Base-by-base conservation (phyloP, 2,329 filamentous ascomycete genomes). In the Ophiostoma sp. region DNA sequence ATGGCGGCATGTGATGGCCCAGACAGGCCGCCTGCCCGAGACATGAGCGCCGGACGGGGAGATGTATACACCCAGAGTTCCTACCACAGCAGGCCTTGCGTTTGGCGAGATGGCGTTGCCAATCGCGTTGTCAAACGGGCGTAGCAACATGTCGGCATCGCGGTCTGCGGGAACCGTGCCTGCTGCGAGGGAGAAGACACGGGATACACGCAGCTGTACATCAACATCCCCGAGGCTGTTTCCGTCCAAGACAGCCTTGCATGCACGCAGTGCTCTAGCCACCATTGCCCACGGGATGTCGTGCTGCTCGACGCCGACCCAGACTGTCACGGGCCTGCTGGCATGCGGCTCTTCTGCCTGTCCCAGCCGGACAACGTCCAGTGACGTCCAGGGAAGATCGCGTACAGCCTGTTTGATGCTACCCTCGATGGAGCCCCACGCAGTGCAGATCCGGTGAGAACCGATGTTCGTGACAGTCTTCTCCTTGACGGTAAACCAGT, bases 1-100 rank as follows among this genome's bases (percentile, higher is more conserved):
- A 31, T 64, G 60, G 60, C 60, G 60, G 31, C 60, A 64, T 4
- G 60, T 64, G 11, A 64, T 35, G 7, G 60, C 60, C 60, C 60
- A 64, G 60, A 64, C 27, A 17, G 60, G 60, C 13, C 15, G 54
- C 2, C 5, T 60, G 23, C 4, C 54, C 54, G 41, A 17, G 41
- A 15, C 23, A 20, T 8, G 15, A 60, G 23, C n/a, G 8, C 8
- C 6, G 11, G 27, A 31, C 10, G 27, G 27, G 31, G 60, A 35
- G 3, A 64, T 6, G 31, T 20, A 35, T 3, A 64, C 60, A 8
- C 60, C 60, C 15, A 64, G 31, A 3, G 31, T 35, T 10, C 60
- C 60, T 7, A 11, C 10, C 1, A 8, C 6, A 8, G 27, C 35
- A 17, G 60, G 2, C 15, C 17, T 4, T 3, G 13, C 15, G 1